Evolutionary conservation across 148 eudicot genomes (phyloP), one percentile per base, ranked within the genome.

Genomic region (Silene latifolia): DNA sequence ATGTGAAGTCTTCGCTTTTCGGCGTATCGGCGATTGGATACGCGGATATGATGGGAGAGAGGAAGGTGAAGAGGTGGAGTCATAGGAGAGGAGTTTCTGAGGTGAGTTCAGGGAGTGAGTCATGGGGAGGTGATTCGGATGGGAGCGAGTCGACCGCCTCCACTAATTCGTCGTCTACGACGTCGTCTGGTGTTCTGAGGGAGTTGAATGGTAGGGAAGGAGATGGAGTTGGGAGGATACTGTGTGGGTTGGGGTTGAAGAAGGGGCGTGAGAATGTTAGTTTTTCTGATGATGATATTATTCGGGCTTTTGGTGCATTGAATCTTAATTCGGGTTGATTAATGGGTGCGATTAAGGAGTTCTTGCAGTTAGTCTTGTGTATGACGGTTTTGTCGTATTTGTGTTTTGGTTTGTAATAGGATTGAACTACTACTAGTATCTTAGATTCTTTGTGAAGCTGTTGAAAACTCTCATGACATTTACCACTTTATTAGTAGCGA

Each of bases 181-280:
- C 86, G 17, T 32, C 76, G 11, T 53, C 80, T 23, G 74, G 82
- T 57, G 88, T 84, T 18, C 59, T 92, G 81, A 89, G 82, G 74
- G 97, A 92, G 70, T 44, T 82, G 78, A 88, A 90, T 73, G 82
- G 35, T 79, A 89, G 82, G 74, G 97, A 92, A 69, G 90, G 1
- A 70, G 86, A 73, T 0, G 35, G n/a, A 56, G 88, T 84, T 71
- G 82, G 76, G 2, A 85, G 83, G 53, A 65, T 88, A 67, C 77
- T 91, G 61, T 93, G 98, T 58, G 91, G 98, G 58, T 29, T 88
- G 82, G 79, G 86, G 78, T 76, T 89, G 47, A 88, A 76, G 39
- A 86, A 75, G 88, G 44, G 8, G 3, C 9, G 44, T 32, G 83
- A 29, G 81, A 77, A 20, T 66, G 44, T 79, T 69, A 76, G 89